Conservation (phyloP, 2,329 filamentous ascomycete genomes). For the Phaeosphaeria sp. region DNA sequence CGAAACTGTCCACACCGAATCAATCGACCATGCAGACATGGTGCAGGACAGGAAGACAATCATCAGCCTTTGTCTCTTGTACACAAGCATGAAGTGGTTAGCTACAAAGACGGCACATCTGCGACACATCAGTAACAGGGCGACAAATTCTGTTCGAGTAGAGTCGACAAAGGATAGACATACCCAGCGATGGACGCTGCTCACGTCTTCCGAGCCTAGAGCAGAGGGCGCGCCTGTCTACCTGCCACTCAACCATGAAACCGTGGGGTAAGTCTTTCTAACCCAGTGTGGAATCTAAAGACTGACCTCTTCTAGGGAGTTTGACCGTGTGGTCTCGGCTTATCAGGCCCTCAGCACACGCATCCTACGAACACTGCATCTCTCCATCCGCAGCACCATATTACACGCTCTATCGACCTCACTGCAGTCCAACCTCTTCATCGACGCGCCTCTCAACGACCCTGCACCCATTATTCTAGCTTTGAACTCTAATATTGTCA, state of each 20-base stretch:
- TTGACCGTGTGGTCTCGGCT: conserved; percentile 84
- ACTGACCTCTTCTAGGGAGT: conserved; percentile 62
- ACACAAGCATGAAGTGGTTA: conserved; percentile 99
- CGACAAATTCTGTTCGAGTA: conserved; percentile 68
- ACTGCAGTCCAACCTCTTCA: conserved; percentile 46
- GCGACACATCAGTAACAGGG: conserved; percentile 78
- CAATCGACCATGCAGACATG: conserved; percentile 78
- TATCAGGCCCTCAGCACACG: conserved; percentile 81
- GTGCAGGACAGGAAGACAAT: conserved; percentile 90
- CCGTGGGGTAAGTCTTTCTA: conserved; percentile 68
- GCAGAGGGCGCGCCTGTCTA: conserved; percentile 73
- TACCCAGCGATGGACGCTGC: conserved; percentile 81
- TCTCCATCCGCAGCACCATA: conserved; percentile 86
- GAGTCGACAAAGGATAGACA: conserved; percentile 56
- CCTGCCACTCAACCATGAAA: conserved; percentile 86
- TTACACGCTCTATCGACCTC: conserved; percentile 76
- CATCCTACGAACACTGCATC: conserved; percentile 83
- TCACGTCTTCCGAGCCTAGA: conserved; percentile 58
- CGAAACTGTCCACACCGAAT: conserved; percentile 61
- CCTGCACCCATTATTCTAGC: conserved; percentile 81
- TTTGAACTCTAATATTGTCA: conserved; percentile 83
- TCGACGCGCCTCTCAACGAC: conserved; percentile 74
- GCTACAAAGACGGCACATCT: conserved; percentile 81
- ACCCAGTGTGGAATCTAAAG: background rate
- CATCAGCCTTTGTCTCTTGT: conserved; percentile 82